Evolutionary conservation across 106 monocot species (phyloP).

Genomic region (Cymbidium sinense): DNA sequence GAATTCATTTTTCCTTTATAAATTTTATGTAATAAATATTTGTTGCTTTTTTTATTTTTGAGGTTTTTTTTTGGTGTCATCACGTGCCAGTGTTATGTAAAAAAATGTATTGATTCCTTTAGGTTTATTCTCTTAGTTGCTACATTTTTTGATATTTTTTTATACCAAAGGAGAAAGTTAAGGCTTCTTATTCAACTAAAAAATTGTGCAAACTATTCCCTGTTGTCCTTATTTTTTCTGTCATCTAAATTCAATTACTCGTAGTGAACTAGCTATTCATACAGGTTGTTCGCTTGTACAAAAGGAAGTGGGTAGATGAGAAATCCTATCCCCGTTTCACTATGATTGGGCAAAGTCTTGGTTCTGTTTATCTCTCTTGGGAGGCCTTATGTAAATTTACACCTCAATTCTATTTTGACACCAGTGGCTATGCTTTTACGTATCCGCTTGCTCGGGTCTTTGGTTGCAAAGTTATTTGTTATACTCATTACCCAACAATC

Average conservation of each 20-base stretch:
- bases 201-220: background rate
- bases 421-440: conserved; percentile 97
- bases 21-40: background rate
- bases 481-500: conserved; percentile 96
- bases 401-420: conserved; percentile 80
- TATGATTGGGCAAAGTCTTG: conserved; percentile 95
- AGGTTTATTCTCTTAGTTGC: background rate
- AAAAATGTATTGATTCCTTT: background rate
- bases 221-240: background rate
- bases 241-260: background rate
- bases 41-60: background rate
- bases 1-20: background rate
- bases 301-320: conserved; percentile 89
- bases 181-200: background rate
- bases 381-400: conserved; percentile 81
- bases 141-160: background rate
- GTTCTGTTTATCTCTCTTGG: conserved; percentile 87
- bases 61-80: background rate
- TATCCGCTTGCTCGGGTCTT: conserved; percentile 90
- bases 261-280: conserved; percentile 4
- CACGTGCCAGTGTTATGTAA: background rate
- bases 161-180: background rate
- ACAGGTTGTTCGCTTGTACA: conserved; percentile 68
- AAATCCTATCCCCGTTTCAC: conserved; percentile 84
- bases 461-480: conserved; percentile 91